Evolutionary conservation across 1,139 yeast species (phyloP).

Genomic region (Arxiozyma bovina): DNA sequence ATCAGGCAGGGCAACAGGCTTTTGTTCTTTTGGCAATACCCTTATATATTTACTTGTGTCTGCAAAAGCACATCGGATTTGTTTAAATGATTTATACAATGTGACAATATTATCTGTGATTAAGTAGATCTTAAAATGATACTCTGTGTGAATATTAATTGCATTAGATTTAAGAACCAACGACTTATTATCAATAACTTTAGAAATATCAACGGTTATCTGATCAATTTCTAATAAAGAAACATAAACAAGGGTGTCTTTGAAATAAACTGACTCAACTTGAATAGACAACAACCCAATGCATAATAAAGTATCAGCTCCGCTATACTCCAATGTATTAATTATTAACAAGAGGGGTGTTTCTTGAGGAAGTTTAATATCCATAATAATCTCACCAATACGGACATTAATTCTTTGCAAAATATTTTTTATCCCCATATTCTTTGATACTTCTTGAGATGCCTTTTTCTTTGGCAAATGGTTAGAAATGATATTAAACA

Average conservation of each 20-base stretch:
- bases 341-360: constrained; percentile 17
- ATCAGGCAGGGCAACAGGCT: constrained; percentile 45
- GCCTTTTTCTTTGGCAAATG: neutral
- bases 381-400: constrained; percentile 17
- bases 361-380: constrained; percentile 21
- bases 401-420: constrained; percentile 8
- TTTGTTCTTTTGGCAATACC: constrained; percentile 36
- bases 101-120: constrained; percentile 60
- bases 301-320: constrained; percentile 2
- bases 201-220: constrained; percentile 9
- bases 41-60: constrained; percentile 35
- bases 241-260: constrained; percentile 16
- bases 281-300: constrained; percentile 12
- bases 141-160: constrained; percentile 29
- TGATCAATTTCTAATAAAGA: constrained; percentile 17
- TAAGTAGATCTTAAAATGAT: constrained; percentile 55
- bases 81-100: constrained; percentile 49
- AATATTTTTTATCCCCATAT: neutral
- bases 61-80: constrained; percentile 44
- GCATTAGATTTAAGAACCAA: constrained; percentile 12
- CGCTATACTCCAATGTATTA: constrained; percentile 7
- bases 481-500: constrained; percentile 3
- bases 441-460: neutral
- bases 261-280: constrained; percentile 26
- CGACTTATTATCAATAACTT: constrained; percentile 1